Base-by-base conservation (phyloP, 1,284 basidiomycete genomes). In the Fomitopsis palustris region DNA sequence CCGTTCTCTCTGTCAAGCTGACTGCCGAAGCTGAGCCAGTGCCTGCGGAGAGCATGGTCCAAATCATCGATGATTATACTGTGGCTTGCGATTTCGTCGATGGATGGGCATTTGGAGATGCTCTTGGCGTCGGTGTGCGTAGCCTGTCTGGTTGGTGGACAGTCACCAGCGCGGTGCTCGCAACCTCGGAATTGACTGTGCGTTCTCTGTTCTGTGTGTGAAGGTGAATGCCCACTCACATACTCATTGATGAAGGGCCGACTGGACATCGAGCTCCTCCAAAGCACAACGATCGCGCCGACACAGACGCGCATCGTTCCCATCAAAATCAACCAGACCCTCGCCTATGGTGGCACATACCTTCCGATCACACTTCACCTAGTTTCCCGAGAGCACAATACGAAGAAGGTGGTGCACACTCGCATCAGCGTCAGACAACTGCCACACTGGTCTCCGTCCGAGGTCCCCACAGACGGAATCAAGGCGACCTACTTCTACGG, bases 71-170 rank as follows among this genome's bases (percentile, higher is more conserved):
- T 3, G 71, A 78, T n/a, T 81, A 85, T 56, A 80, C 89, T 54
- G 74, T 90, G 4, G 59, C 78, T 6, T 80, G 80, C 55, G 82
- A 90, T 70, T 87, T 92, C 63, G 75, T 91, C 2, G 81, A 83
- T 58, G 90, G 90, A 0, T 81, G 77, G 65, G 80, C 86, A 0
- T 88, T 92, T 63, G 90, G 89, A 4, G 70, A 82, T 47, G 82
- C 82, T 1, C 47, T 88, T n/a, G 88, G 88, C 5, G 62, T 92
- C 5, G 86, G 82, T 4, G 62, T 90, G 25, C 79, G 81, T 37
- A 84, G 80, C 62, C 58, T 77, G 3, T 73, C 76, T 49, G 78
- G 75, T n/a, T 83, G 81, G 79, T 84, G 82, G 82, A 80, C 74
- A 1, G 75, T 84, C 10, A 59, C 63, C 0, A 58, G 62, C 25